These are phyloP conservation scores for Cyamopsis tetragonoloba DNA, from an alignment of 306 rosid genomes.

Conservation along the genomic window DNA sequence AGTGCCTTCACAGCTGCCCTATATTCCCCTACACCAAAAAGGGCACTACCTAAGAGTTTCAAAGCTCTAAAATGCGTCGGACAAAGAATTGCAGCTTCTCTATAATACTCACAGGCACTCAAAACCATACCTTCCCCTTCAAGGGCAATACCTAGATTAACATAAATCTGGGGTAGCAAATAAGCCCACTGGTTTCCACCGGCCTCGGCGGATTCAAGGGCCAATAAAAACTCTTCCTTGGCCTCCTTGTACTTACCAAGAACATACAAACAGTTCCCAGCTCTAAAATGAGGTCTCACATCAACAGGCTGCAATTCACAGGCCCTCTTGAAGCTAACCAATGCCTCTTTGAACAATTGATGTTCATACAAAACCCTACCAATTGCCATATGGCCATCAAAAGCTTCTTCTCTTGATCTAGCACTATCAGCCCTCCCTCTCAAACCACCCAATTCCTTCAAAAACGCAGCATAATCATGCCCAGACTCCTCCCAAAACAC, in stretches of 20 bases:
- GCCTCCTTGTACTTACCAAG: conserved; percentile 70
- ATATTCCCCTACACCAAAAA: conserved; percentile 97
- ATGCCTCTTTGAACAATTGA: conserved; percentile 79
- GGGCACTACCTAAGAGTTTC: conserved; percentile 93
- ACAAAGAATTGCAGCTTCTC: conserved; percentile 97
- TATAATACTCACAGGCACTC: conserved; percentile 97
- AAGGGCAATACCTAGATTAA: conserved; percentile 86
- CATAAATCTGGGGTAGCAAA: conserved; percentile 93
- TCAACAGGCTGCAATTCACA: conserved; percentile 97
- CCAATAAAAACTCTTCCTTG: conserved; percentile 86
- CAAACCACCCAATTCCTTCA: conserved; percentile 78
- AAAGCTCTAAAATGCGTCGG: conserved; percentile 97
- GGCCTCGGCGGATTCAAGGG: conserved; percentile 84
- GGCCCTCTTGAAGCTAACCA: conserved; percentile 88
- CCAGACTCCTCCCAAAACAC: conserved; percentile 89
- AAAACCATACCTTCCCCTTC: conserved; percentile 99
- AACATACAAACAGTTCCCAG: conserved; percentile 89
- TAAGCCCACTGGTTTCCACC: conserved; percentile 99
- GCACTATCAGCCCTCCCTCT: conserved; percentile 80
- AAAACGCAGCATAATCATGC: conserved; percentile 64
- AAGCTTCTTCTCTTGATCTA: conserved; percentile 91
- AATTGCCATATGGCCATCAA: conserved; percentile 98
- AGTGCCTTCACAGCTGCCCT: conserved; percentile 93
- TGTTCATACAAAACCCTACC: conserved; percentile 92
- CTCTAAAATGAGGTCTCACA: conserved; percentile 90